Evolutionary conservation across 1,284 basidiomycete species (phyloP).

Genomic region (Schizopora paradoxa): DNA sequence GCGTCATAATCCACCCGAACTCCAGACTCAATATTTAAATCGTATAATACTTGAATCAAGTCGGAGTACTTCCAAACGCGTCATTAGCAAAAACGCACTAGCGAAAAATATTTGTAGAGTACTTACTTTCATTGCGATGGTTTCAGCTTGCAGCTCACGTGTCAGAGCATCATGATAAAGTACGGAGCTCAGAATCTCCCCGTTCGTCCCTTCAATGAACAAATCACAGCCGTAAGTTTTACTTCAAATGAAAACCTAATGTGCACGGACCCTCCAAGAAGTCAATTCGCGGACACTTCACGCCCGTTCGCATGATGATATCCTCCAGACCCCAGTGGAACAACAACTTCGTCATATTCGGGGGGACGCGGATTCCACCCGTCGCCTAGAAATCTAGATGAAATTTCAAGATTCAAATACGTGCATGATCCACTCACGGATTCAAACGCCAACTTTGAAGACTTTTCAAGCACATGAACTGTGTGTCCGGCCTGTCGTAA

Average conservation of each 20-base stretch:
- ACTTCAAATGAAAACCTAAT: too few species aligned
- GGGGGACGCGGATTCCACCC: slow-evolving; percentile 27
- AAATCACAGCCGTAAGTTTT: too few species aligned
- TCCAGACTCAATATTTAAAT: slow-evolving; percentile 40
- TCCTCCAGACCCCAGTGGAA: slow-evolving; percentile 25
- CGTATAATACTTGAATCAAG: slow-evolving; percentile 40
- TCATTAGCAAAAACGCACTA: not conserved
- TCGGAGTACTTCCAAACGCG: slow-evolving; percentile 36
- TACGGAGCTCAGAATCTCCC: slow-evolving; percentile 4
- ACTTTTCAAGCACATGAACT: slow-evolving; percentile 46
- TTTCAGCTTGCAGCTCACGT: slow-evolving; percentile 15
- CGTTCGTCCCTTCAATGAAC: slow-evolving; percentile 2
- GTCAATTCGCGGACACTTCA: slow-evolving; percentile 3
- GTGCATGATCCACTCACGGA: slow-evolving; percentile 26
- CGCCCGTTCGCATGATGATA: slow-evolving; percentile 11
- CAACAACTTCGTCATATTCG: slow-evolving; percentile 25
- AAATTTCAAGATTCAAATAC: not conserved
- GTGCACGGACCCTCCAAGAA: too few species aligned
- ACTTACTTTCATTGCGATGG: slow-evolving; percentile 10
- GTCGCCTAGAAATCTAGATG: not conserved
- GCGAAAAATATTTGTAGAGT: not conserved
- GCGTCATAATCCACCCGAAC: slow-evolving; percentile 37
- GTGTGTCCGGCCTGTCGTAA: slow-evolving; percentile 45
- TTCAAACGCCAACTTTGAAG: slow-evolving; percentile 28
- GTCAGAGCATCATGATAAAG: slow-evolving; percentile 14